Conservation (phyloP, 768 basidiomycete genomes). For the Trametes maxima region DNA sequence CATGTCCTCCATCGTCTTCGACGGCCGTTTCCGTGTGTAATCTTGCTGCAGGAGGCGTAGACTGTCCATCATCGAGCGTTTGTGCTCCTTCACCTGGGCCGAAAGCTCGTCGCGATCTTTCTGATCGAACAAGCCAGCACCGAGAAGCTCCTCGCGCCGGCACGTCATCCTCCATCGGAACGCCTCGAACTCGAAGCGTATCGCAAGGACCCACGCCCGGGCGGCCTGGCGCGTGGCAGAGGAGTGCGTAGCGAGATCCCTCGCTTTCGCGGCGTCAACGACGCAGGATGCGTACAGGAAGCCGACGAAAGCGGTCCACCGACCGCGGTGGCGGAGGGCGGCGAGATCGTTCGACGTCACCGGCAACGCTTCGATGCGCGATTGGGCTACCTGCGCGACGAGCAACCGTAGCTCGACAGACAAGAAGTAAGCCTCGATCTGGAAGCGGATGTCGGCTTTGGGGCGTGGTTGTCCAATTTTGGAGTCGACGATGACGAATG, state of each 20-base stretch:
- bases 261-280: slow-evolving; percentile 30
- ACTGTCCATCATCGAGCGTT: background rate
- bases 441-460: slow-evolving; percentile 38
- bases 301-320: slow-evolving; percentile 27
- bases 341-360: slow-evolving; percentile 1
- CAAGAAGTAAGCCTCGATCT: slow-evolving; percentile 38
- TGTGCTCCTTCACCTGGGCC: slow-evolving; percentile 12
- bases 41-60: slow-evolving; percentile 1
- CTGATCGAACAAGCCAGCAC: background rate
- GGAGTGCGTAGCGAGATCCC: slow-evolving; percentile 26
- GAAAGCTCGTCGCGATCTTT: slow-evolving; percentile 12
- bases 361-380: slow-evolving; percentile 25
- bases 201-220: slow-evolving; percentile 20
- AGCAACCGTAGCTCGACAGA: slow-evolving; percentile 39
- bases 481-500: slow-evolving; percentile 32
- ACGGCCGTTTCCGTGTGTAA: slow-evolving; percentile 31
- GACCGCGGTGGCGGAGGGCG: slow-evolving; percentile 10
- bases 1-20: slow-evolving; percentile 14
- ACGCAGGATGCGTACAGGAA: slow-evolving; percentile 33
- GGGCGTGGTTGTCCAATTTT: slow-evolving; percentile 39
- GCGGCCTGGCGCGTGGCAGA: slow-evolving; percentile 35
- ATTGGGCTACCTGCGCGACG: slow-evolving; percentile 35
- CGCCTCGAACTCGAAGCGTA: slow-evolving; percentile 32
- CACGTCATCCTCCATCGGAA: slow-evolving; percentile 29
- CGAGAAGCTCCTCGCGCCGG: slow-evolving; percentile 9